A percentile compares a stretch with the other conserved stretches of the same genome.
These are phyloP conservation scores for Beta vulgaris DNA, from an alignment of 148 eudicot species.

Conservation along the genomic window DNA sequence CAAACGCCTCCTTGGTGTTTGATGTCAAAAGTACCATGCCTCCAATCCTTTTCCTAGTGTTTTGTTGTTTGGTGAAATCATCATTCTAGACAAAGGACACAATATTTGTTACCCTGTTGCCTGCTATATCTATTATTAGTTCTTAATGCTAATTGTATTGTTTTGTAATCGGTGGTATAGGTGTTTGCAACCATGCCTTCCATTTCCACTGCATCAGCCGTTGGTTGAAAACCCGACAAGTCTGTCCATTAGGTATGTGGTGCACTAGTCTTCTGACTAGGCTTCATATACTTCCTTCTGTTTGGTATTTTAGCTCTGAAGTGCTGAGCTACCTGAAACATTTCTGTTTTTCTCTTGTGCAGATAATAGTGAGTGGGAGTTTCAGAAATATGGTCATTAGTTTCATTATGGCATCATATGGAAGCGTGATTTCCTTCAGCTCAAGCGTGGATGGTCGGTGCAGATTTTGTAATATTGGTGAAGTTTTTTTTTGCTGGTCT, in stretches of 20 bases:
- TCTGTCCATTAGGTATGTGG: conserved; percentile 69
- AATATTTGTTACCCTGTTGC: neutral
- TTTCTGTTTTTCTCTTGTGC: conserved; percentile 17
- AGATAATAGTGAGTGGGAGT: conserved; percentile 96
- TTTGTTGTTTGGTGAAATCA: conserved; percentile 63
- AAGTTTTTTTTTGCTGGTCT: too few relatives aligned
- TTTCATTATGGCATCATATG: neutral
- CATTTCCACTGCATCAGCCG: conserved; percentile 95
- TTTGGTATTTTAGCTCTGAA: neutral
- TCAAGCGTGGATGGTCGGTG: neutral
- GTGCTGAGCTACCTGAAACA: neutral
- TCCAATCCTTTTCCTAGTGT: neutral
- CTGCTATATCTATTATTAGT: conserved; percentile 25
- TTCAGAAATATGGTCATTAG: conserved; percentile 87
- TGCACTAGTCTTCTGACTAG: neutral
- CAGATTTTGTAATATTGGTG: too few relatives aligned
- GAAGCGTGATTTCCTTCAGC: neutral
- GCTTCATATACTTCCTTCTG: neutral
- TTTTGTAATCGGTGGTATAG: neutral
- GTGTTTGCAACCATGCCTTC: conserved; percentile 62
- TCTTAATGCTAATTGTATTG: too few relatives aligned
- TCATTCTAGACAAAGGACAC: conserved; percentile 21
- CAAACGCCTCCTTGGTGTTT: too few relatives aligned
- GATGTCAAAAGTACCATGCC: neutral
- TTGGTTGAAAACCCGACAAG: conserved; percentile 95